phyloP scores from a whole-genome alignment of 208 protist genomes.

The Trypanosoma scelopori region DNA sequence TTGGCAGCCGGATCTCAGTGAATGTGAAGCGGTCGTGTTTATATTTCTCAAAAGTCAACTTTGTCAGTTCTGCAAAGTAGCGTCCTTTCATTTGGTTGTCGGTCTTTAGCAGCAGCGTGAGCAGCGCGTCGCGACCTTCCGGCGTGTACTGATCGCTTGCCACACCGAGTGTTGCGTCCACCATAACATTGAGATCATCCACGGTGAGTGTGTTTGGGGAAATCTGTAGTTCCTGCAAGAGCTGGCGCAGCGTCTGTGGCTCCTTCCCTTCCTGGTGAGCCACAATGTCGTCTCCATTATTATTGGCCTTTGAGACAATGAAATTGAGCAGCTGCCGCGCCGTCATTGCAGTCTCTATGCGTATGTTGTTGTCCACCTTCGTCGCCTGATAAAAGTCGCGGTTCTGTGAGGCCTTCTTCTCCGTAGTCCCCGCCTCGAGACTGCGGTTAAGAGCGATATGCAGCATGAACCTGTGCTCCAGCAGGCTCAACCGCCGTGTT shows the following conservation, averaged over 20 bases:
- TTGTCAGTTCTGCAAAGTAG: conserved; percentile 97
- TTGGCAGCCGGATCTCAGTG: conserved; percentile 86
- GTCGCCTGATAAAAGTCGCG: conserved; percentile 95
- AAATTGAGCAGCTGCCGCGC: conserved; percentile 94
- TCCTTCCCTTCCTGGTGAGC: conserved; percentile 75
- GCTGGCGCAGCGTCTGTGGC: conserved; percentile 84
- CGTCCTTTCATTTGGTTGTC: conserved; percentile 97
- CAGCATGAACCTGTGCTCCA: conserved; percentile 92
- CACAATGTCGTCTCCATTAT: conserved; percentile 94
- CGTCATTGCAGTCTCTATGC: conserved; percentile 94
- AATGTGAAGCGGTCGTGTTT: conserved; percentile 95
- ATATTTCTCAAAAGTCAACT: conserved; percentile 95
- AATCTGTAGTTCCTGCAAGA: conserved; percentile 75
- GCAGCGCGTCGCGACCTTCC: conserved; percentile 87
- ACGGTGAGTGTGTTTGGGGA: conserved; percentile 90
- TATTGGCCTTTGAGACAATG: conserved; percentile 93
- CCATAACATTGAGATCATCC: conserved; percentile 95
- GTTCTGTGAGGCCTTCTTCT: conserved; percentile 81
- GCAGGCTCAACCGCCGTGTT: conserved; percentile 80
- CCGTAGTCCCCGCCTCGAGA: conserved; percentile 72
- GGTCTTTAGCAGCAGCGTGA: conserved; percentile 98
- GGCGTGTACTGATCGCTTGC: conserved; percentile 93
- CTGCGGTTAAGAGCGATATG: conserved; percentile 92
- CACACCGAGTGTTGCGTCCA: conserved; percentile 83
- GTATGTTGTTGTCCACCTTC: conserved; percentile 97